Conservation (phyloP, 1,284 basidiomycete species). For the Ganoderma boninense region DNA sequence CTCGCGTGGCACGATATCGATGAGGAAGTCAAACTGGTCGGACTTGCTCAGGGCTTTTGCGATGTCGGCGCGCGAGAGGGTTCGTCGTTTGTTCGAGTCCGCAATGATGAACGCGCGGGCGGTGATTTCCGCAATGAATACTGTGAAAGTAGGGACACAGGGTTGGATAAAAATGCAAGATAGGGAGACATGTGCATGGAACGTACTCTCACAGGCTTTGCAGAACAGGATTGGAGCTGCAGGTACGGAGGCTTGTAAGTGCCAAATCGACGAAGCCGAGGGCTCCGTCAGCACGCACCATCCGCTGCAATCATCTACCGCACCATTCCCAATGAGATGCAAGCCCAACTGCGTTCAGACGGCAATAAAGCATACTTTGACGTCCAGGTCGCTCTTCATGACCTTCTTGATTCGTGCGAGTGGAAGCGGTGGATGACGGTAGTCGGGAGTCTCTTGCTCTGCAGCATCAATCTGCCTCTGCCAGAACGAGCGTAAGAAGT, state of each 20-base stretch:
- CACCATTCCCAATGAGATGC: background rate
- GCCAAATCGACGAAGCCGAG: constrained; percentile 4
- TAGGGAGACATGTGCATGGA: constrained; percentile 1
- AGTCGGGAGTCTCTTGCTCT: constrained; percentile 85
- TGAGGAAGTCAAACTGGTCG: constrained; percentile 93
- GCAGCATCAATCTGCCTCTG: constrained; percentile 82
- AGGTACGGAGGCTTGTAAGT: constrained; percentile 18
- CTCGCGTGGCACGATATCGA: constrained; percentile 91
- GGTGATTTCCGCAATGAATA: constrained; percentile 95
- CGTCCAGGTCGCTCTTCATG: constrained; percentile 97
- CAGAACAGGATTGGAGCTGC: constrained; percentile 92
- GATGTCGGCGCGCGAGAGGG: constrained; percentile 90
- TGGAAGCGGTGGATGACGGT: constrained; percentile 86
- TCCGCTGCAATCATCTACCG: constrained; percentile 94
- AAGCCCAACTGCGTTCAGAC: background rate
- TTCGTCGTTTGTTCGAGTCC: constrained; percentile 92
- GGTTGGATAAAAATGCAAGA: constrained; percentile 11
- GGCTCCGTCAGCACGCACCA: constrained; percentile 55
- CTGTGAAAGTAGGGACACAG: constrained; percentile 49
- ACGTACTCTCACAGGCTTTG: constrained; percentile 95
- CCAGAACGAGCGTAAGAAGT: constrained; percentile 86
- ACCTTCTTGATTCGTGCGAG: constrained; percentile 96
- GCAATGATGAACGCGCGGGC: constrained; percentile 94
- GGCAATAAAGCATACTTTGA: constrained; percentile 72
- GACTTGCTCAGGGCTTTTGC: constrained; percentile 89